A percentile compares a stretch with the other conserved stretches of the same genome.
Evolutionary conservation across 1,284 basidiomycete genomes (phyloP).

Genomic region (Sporisorium exsertum): DNA sequence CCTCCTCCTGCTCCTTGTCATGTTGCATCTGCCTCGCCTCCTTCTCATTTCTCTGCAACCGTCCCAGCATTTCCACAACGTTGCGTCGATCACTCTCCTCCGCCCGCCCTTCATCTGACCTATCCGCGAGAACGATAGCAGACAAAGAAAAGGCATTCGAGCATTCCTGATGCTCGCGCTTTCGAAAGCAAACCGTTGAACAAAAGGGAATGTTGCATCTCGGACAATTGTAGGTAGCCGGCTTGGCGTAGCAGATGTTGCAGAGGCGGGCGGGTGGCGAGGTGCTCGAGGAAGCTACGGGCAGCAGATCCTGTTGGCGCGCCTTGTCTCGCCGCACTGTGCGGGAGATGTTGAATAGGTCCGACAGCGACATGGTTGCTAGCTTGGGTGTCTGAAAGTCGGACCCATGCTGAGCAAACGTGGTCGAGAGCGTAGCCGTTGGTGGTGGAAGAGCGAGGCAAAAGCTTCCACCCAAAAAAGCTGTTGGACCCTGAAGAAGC

Average conservation of each 20-base stretch:
- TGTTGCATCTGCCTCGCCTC: conserved; percentile 4
- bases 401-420: neutral
- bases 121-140: conserved; percentile 11
- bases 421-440: neutral
- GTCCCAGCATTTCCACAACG: conserved; percentile 35
- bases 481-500: conserved; percentile 11
- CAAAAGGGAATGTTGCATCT: conserved; percentile 62
- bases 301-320: conserved; percentile 31
- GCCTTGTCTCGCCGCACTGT: conserved; percentile 50
- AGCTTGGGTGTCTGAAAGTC: neutral
- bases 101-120: neutral
- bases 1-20: conserved; percentile 4
- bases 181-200: conserved; percentile 57
- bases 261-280: conserved; percentile 39
- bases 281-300: conserved; percentile 18
- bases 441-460: neutral
- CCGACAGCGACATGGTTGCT: conserved; percentile 32
- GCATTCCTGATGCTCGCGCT: conserved; percentile 46
- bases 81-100: conserved; percentile 31
- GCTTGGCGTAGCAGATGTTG: conserved; percentile 52
- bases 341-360: conserved; percentile 57
- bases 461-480: neutral
- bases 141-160: conserved; percentile 43
- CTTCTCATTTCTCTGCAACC: conserved; percentile 22
- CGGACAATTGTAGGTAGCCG: conserved; percentile 58